Conservation (phyloP, 371 early-diverging fungal genomes). For the Rhizomucor miehei region DNA sequence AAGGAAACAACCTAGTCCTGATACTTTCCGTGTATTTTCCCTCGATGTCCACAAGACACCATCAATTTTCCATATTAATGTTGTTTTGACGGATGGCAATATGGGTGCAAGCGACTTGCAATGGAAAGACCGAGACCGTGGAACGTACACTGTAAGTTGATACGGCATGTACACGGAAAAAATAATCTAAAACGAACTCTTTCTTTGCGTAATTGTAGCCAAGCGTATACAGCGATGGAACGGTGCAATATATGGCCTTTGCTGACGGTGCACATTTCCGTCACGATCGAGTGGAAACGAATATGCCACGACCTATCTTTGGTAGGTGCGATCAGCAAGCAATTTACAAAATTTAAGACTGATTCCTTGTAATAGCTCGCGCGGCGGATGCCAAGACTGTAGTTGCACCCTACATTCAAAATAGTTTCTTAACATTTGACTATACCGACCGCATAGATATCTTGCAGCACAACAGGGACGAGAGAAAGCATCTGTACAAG, state of each 20-base stretch:
- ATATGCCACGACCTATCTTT: constrained; percentile 21
- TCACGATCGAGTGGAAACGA: constrained; percentile 29
- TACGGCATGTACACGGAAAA: background rate
- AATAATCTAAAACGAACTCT: constrained; percentile 2
- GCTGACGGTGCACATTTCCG: constrained; percentile 32
- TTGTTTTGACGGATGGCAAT: constrained; percentile 7
- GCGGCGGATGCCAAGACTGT: constrained; percentile 26
- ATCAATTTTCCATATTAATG: constrained; percentile 6
- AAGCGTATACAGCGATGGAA: constrained; percentile 24
- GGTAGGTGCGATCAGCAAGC: constrained; percentile 1
- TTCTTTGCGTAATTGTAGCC: constrained; percentile 18
- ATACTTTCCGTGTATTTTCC: constrained; percentile 9
- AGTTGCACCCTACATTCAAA: constrained; percentile 28
- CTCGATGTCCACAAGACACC: constrained; percentile 13
- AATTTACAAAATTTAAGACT: too few species aligned
- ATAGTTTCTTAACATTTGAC: constrained; percentile 34
- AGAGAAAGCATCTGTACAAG: constrained; percentile 18
- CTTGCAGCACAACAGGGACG: constrained; percentile 14
- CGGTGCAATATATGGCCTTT: constrained; percentile 30
- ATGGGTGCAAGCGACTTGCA: background rate
- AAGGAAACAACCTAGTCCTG: constrained; percentile 7
- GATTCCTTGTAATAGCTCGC: constrained; percentile 12
- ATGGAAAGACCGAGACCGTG: constrained; percentile 3
- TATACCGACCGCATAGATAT: constrained; percentile 29
- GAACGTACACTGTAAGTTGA: constrained; percentile 5